Evolutionary conservation across 2,329 filamentous ascomycete species (phyloP).

Genomic region (Pochonia chlamydosporia): DNA sequence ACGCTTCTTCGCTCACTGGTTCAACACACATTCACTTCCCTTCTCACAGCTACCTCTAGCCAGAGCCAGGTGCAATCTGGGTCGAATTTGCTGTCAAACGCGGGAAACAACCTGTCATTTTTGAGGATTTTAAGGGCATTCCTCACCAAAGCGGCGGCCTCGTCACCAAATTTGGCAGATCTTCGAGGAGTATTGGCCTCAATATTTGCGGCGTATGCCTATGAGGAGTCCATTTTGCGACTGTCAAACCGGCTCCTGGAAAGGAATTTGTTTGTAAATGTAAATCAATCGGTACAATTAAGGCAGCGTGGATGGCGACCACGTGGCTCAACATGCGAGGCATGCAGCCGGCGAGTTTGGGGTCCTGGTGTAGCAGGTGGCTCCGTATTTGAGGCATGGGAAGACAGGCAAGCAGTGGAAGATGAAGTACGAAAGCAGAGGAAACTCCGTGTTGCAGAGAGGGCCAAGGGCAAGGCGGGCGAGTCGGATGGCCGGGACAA

Average conservation of each 20-base stretch:
- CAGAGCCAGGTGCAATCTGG: conserved; percentile 27
- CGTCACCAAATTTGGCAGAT: conserved; percentile 81
- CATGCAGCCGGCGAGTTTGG: conserved; percentile 78
- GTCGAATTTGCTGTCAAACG: conserved; percentile 29
- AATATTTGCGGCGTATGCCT: conserved; percentile 92
- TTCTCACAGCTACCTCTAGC: conserved; percentile 69
- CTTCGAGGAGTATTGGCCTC: conserved; percentile 78
- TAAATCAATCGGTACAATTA: conserved; percentile 66
- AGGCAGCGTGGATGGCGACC: conserved; percentile 87
- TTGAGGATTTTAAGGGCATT: conserved; percentile 85
- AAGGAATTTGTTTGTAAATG: conserved; percentile 79
- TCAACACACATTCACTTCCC: conserved; percentile 83
- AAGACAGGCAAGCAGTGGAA: conserved; percentile 50
- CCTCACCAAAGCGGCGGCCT: conserved; percentile 71
- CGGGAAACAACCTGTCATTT: conserved; percentile 66
- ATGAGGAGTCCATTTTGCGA: conserved; percentile 82
- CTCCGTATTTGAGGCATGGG: conserved; percentile 77
- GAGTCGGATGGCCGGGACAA: conserved; percentile 32
- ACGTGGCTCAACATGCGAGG: conserved; percentile 79
- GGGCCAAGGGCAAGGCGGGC: conserved; percentile 30
- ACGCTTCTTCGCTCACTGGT: conserved; percentile 70
- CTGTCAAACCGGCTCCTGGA: conserved; percentile 84
- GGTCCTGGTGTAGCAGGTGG: conserved; percentile 72
- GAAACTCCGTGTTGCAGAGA: conserved; percentile 29
- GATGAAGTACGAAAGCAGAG: conserved; percentile 38